phyloP scores from a whole-genome alignment of 2,329 filamentous ascomycete genomes.

The Fusarium chuoi region DNA sequence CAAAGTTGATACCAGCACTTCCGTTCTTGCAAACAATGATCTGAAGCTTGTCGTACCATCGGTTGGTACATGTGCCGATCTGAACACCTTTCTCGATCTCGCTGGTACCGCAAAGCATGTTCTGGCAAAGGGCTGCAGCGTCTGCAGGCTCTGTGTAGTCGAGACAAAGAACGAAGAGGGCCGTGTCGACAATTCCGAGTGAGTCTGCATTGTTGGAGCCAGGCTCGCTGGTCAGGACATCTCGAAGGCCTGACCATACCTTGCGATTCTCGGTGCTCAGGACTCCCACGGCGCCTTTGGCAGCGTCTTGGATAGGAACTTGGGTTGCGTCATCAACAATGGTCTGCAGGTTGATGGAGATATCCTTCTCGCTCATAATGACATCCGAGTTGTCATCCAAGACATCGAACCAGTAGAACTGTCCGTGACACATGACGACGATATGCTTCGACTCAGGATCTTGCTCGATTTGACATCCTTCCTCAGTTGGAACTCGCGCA shows the following conservation, averaged over 20 bases:
- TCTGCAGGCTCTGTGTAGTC: slow-evolving; percentile 90
- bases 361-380: slow-evolving; percentile 96
- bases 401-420: slow-evolving; percentile 99
- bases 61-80: slow-evolving; percentile 96
- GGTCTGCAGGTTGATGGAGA: slow-evolving; percentile 89
- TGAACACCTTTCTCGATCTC: slow-evolving; percentile 93
- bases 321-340: slow-evolving; percentile 92
- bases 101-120: slow-evolving; percentile 97
- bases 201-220: slow-evolving; percentile 96
- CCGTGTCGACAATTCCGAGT: slow-evolving; percentile 93
- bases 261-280: slow-evolving; percentile 97
- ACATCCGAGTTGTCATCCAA: slow-evolving; percentile 93
- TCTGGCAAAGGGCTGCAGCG: slow-evolving; percentile 89
- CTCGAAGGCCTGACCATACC: slow-evolving; percentile 90
- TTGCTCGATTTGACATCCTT: slow-evolving; percentile 95
- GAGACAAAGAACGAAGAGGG: slow-evolving; percentile 89
- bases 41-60: slow-evolving; percentile 99
- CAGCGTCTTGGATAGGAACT: slow-evolving; percentile 90
- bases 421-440: slow-evolving; percentile 91
- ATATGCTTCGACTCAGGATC: slow-evolving; percentile 94
- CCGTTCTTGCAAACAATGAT: slow-evolving; percentile 99
- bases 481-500: slow-evolving; percentile 90
- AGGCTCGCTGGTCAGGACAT: slow-evolving; percentile 85
- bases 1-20: slow-evolving; percentile 98
- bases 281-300: slow-evolving; percentile 93